A percentile compares a stretch with the other conserved stretches of the same genome.
phyloP scores from a whole-genome alignment of 768 basidiomycete species.

The Russula earlei region DNA sequence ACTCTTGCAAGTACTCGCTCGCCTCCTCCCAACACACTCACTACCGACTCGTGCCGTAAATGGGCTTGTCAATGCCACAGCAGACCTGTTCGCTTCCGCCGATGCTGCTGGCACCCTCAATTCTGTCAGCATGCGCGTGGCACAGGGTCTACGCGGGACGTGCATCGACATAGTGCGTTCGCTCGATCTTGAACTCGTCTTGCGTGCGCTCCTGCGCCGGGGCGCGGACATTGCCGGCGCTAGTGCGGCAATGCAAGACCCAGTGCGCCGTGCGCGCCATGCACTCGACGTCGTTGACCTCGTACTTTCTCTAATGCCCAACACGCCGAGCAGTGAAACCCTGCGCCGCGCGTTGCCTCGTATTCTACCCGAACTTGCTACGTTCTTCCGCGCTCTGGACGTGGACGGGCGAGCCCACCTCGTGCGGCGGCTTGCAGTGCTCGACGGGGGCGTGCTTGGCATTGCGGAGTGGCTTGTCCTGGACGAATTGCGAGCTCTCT shows the following conservation, averaged over 20 bases:
- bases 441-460: conserved; percentile 49
- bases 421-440: conserved; percentile 41
- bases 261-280: conserved; percentile 46
- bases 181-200: conserved; percentile 42
- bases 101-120: conserved; percentile 36
- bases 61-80: conserved; percentile 34
- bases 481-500: conserved; percentile 56
- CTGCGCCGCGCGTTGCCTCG: conserved; percentile 45
- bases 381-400: conserved; percentile 50
- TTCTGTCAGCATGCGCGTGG: conserved; percentile 35
- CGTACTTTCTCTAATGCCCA: conserved; percentile 37
- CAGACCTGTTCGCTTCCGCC: conserved; percentile 49
- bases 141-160: conserved; percentile 35
- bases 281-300: conserved; percentile 47
- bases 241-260: conserved; percentile 34
- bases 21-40: conserved; percentile 38
- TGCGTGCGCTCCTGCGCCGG: conserved; percentile 49
- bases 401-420: conserved; percentile 40
- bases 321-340: conserved; percentile 29
- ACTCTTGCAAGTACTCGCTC: conserved; percentile 40
- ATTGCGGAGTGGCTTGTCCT: conserved; percentile 61
- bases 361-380: conserved; percentile 42
- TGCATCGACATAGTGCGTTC: conserved; percentile 43
- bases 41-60: conserved; percentile 44
- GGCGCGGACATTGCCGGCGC: conserved; percentile 27